Conservation (phyloP, 2,329 filamentous ascomycete genomes). For the Truncatella angustata region DNA sequence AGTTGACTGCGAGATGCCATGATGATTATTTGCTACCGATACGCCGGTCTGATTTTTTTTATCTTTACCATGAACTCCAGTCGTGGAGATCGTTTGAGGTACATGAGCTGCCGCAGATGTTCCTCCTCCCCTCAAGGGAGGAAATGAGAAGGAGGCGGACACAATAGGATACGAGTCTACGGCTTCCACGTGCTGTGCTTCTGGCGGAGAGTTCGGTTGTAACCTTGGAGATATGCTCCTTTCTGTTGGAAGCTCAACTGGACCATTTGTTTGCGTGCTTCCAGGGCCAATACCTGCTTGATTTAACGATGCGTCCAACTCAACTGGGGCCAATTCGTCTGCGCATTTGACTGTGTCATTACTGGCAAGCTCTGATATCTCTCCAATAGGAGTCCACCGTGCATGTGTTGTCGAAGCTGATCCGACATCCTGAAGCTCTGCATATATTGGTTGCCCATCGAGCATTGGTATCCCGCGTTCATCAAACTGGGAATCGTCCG, state of each 20-base stretch:
- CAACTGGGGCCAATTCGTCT: constrained; percentile 30
- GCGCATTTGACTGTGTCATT: constrained; percentile 28
- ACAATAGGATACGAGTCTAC: constrained; percentile 24
- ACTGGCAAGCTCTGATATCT: constrained; percentile 26
- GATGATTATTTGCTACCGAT: constrained; percentile 13
- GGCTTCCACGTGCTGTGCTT: constrained; percentile 10
- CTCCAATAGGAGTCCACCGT: constrained; percentile 23
- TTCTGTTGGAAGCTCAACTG: constrained; percentile 23
- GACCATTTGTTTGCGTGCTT: constrained; percentile 14
- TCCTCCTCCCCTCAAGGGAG: constrained; percentile 15
- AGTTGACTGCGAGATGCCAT: constrained; percentile 16
- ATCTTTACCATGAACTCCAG: no score
- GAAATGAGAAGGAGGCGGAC: constrained; percentile 28
- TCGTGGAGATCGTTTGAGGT: not conserved
- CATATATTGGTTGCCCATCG: not conserved
- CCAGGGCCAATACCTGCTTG: constrained; percentile 11
- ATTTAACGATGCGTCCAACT: constrained; percentile 25
- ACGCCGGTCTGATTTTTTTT: constrained; percentile 1
- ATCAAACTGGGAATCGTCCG: not conserved
- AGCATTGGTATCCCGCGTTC: not conserved
- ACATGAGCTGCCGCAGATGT: not conserved
- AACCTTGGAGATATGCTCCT: constrained; percentile 13
- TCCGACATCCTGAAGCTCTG: constrained; percentile 19
- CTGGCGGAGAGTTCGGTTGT: not conserved
- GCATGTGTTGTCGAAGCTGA: not conserved